Percentiles rank a stretch among this genome's conserved stretches.
These are phyloP conservation scores for Venturiaceae sp. DNA, from an alignment of 2,329 filamentous ascomycete genomes.

Conservation along the genomic window DNA sequence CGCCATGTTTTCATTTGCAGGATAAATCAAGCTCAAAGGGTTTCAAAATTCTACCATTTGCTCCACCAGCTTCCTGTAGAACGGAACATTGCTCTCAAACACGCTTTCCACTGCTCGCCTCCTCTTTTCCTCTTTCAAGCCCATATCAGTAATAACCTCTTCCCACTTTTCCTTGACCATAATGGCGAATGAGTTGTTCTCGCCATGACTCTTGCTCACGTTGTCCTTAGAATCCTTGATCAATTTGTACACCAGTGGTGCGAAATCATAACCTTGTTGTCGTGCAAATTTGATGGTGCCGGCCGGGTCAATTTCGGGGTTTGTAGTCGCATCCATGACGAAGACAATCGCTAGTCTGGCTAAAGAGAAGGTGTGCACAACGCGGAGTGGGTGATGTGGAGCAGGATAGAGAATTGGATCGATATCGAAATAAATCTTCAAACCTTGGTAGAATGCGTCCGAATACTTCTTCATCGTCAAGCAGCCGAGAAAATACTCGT, in stretches of 20 bases:
- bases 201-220: constrained; percentile 33
- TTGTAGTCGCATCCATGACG: constrained; percentile 10
- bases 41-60: neutral
- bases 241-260: constrained; percentile 31
- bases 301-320: constrained; percentile 4
- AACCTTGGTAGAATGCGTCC: constrained; percentile 40
- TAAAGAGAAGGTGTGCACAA: constrained; percentile 37
- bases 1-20: too few species aligned
- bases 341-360: constrained; percentile 26
- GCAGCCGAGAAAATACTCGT: constrained; percentile 41
- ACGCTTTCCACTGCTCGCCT: neutral
- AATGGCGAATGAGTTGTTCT: constrained; percentile 28
- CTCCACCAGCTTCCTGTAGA: neutral
- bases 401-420: constrained; percentile 42
- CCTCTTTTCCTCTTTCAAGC: neutral
- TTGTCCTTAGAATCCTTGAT: constrained; percentile 29
- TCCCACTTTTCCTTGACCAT: constrained; percentile 27
- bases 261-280: constrained; percentile 27
- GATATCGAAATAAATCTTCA: constrained; percentile 41
- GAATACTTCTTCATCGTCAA: constrained; percentile 30
- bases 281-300: constrained; percentile 11
- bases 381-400: constrained; percentile 41
- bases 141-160: constrained; percentile 22
- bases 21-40: too few species aligned
- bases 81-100: neutral